Evolutionary conservation across 495 filamentous ascomycete species (phyloP).

Genomic region (Hypoxylon trugodes): DNA sequence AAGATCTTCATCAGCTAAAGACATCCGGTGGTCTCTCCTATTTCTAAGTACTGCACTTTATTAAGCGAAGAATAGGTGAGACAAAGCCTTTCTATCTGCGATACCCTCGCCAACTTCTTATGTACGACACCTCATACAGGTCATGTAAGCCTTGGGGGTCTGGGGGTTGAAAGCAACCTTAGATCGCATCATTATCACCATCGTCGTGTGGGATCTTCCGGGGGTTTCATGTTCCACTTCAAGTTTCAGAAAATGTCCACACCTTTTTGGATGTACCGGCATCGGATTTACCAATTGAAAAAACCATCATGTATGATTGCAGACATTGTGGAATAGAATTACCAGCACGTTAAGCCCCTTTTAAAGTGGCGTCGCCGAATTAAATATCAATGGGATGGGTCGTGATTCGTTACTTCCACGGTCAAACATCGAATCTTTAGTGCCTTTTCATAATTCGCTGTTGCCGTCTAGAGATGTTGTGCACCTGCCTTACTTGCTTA

Average conservation of each 20-base stretch:
- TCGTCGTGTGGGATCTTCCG: constrained; percentile 36
- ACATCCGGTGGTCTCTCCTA: constrained; percentile 3
- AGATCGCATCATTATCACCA: constrained; percentile 41
- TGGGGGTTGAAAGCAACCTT: constrained; percentile 19
- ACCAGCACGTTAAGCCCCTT: too few species aligned
- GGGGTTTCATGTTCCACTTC: constrained; percentile 42
- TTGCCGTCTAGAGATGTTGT: too few species aligned
- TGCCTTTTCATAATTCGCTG: too few species aligned
- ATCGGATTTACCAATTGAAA: constrained; percentile 20
- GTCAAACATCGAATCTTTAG: too few species aligned
- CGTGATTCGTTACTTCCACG: too few species aligned
- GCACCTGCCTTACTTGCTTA: too few species aligned
- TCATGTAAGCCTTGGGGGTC: constrained; percentile 4
- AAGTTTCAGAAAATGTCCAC: constrained; percentile 41
- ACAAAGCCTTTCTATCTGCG: neutral
- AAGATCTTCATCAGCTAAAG: constrained; percentile 20
- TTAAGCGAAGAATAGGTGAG: too few species aligned
- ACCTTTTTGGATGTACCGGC: constrained; percentile 26
- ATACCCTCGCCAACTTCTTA: constrained; percentile 4
- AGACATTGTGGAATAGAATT: too few species aligned
- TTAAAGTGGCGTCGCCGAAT: too few species aligned
- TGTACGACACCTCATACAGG: neutral
- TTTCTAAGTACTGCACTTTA: too few species aligned
- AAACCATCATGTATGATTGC: too few species aligned
- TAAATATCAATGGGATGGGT: too few species aligned